Evolutionary conservation across 2,329 filamentous ascomycete species (phyloP), one percentile per base, ranked within the genome.

Genomic region (Coniochaeta sp.): DNA sequence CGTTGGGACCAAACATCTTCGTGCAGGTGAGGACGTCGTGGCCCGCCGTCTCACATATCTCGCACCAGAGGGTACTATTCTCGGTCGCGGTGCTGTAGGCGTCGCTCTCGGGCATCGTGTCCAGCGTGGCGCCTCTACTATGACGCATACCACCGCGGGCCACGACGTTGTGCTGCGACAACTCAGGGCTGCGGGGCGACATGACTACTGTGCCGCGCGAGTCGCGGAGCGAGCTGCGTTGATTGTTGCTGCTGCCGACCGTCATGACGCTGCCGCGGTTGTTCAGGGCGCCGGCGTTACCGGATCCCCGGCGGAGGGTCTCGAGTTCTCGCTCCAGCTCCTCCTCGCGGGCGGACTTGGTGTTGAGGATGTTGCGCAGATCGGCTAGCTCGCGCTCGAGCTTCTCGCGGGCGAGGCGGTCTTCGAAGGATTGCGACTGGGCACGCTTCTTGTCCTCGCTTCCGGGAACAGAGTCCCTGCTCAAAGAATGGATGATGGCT

Each of bases 21-120:
- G 88, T 91, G 76, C 92, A 97, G 20, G 89, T 95, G 52, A 97
- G 75, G 55, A 97, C 96, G 62, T 97, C 92, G 64, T 97, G 92
- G 14, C 92, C 91, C 46, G 82, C 79, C 30, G 88, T 89, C 72
- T 96, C 91, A 71, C 92, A 97, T 56, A 97, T 94, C 71, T 97
- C 94, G 69, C 92, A 97, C 87, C 89, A 95, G 56, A 91, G 78
- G 14, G 78, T 81, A 65, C 83, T 87, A 60, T 78, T 84, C 64
- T 91, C 88, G 33, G 86, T 89, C 20, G 82, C 79, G 26, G 80
- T 82, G 32, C 86, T 88, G 67, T 86, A 79, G 13, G 77, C 75
- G 59, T 87, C 86, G 62, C 81, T 87, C 67, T 87, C 86, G 38
- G 76, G 77, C 83, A 87, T 87, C 5, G 83, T 82, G 53, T 86